Conservation (phyloP, 2,329 filamentous ascomycete species). For the Diatrype stigma region DNA sequence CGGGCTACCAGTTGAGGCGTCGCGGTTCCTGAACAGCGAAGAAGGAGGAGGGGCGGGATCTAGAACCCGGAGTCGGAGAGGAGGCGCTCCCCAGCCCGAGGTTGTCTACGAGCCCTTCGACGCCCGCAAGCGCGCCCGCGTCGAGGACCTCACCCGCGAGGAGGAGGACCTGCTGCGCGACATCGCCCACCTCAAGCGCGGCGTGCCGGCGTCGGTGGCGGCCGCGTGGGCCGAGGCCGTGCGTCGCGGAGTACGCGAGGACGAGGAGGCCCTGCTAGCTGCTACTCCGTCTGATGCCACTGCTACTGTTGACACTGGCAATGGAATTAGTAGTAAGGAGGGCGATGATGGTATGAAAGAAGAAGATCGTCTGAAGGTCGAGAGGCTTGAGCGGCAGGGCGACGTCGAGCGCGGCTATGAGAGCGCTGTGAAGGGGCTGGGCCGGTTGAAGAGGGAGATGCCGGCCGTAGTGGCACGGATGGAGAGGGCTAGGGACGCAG, state of each 20-base stretch:
- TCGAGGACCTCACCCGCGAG: conserved; percentile 56
- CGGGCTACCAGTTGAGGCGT: conserved; percentile 47
- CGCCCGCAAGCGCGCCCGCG: conserved; percentile 51
- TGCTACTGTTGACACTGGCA: conserved; percentile 21
- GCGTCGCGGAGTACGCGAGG: conserved; percentile 36
- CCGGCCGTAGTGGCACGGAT: conserved; percentile 60
- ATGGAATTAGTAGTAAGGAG: conserved; percentile 13
- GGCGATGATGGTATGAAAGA: conserved; percentile 11
- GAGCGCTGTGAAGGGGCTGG: conserved; percentile 46
- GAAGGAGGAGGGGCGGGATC: too few species aligned
- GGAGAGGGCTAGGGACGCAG: conserved; percentile 59
- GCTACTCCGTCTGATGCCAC: too few species aligned
- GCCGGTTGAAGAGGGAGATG: conserved; percentile 54
- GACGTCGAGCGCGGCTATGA: conserved; percentile 44
- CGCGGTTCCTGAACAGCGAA: conserved; percentile 32
- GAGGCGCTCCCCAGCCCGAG: conserved; percentile 24
- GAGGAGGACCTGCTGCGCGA: conserved; percentile 62
- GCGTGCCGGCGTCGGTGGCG: conserved; percentile 44
- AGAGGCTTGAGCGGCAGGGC: conserved; percentile 40
- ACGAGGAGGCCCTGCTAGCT: conserved; percentile 47
- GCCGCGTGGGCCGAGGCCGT: conserved; percentile 37
- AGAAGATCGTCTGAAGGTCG: conserved; percentile 22
- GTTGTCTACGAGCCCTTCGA: conserved; percentile 58
- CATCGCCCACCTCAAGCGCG: conserved; percentile 56
- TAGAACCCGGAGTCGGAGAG: conserved; percentile 1